Base-by-base conservation (phyloP, 306 rosid genomes). In the Glycine tomentella region DNA sequence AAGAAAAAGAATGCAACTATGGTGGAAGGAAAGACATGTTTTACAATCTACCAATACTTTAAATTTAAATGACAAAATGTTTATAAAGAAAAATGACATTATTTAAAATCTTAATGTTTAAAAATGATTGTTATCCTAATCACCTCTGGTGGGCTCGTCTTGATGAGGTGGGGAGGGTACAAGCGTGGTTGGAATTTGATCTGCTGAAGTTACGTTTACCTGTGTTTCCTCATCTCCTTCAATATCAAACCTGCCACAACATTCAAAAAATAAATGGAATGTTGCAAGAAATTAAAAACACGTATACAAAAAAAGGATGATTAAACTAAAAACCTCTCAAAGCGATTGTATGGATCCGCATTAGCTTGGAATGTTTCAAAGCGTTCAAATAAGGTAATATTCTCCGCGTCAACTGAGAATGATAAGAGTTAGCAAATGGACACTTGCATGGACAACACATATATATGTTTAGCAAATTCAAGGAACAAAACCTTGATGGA, bases 401-500 rank as follows among this genome's bases (percentile, higher is more conserved):
- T 86, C 68, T 94, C 97, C 5, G 77, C 85, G 5, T 86, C 91
- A 75, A 89, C 98, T 95, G 91, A 74, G 59, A 67, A 55, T 53
- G 72, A 57, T 59, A 17, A 67, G 72, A 25, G 72, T 90, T 68
- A 84, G 84, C 79, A 45, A 50, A 52, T 38, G 55, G 33, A 79
- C 12, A 57, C 40, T 38, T 48, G 8, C 16, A 77, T 49, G 40
- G 63, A 63, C 38, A 38, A 52, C 33, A 69, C 31, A 34, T 53
- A 25, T 25, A 69, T 17, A 69, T 38, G 59, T 25, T 69, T 72
- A 20, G 53, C 17, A 75, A 72, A 76, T 40, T 82, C 71, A 64
- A 75, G 69, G 56, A 70, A 51, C 8, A 72, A 74, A 86, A 94
- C 98, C 94, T 89, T 92, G 97, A 82, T 94, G 94, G 77, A 84